phyloP scores from a whole-genome alignment of 495 filamentous ascomycete species.

The Platismatia glauca region DNA sequence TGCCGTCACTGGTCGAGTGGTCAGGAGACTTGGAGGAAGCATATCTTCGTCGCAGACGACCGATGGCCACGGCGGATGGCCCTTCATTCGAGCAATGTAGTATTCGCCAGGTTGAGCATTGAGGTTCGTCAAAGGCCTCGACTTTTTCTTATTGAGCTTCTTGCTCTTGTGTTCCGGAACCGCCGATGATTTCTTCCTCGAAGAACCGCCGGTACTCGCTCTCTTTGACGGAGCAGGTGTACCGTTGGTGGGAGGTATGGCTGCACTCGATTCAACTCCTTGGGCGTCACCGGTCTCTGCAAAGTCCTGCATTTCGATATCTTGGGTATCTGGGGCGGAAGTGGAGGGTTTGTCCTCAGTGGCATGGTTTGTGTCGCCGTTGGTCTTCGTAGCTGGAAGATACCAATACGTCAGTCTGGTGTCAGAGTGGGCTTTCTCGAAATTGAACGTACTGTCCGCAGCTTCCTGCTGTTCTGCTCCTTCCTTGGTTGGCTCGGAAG shows the following conservation, averaged over 20 bases:
- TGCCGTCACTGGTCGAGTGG: constrained; percentile 70
- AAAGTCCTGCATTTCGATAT: constrained; percentile 30
- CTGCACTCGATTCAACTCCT: constrained; percentile 16
- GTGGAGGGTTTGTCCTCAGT: background rate
- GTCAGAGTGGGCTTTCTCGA: background rate
- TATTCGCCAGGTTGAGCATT: constrained; percentile 78
- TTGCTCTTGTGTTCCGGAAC: constrained; percentile 62
- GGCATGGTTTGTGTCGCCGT: constrained; percentile 11
- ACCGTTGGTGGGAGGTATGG: constrained; percentile 32
- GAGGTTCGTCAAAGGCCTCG: constrained; percentile 58
- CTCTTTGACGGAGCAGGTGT: constrained; percentile 41
- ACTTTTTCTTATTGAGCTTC: constrained; percentile 78
- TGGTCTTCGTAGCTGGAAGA: constrained; percentile 12
- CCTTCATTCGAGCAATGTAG: constrained; percentile 79
- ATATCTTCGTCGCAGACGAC: constrained; percentile 89
- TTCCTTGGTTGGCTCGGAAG: constrained; percentile 7
- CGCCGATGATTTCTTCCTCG: constrained; percentile 60
- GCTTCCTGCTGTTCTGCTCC: constrained; percentile 3
- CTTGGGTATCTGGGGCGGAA: constrained; percentile 8
- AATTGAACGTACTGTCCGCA: constrained; percentile 3
- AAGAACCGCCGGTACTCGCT: constrained; percentile 28
- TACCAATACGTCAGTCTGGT: background rate
- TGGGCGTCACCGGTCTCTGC: constrained; percentile 23
- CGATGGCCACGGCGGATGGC: constrained; percentile 82
- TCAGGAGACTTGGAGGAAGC: constrained; percentile 63